Conservation (phyloP, 2,329 filamentous ascomycete genomes). For the Purpureocillium takamizusanense region DNA sequence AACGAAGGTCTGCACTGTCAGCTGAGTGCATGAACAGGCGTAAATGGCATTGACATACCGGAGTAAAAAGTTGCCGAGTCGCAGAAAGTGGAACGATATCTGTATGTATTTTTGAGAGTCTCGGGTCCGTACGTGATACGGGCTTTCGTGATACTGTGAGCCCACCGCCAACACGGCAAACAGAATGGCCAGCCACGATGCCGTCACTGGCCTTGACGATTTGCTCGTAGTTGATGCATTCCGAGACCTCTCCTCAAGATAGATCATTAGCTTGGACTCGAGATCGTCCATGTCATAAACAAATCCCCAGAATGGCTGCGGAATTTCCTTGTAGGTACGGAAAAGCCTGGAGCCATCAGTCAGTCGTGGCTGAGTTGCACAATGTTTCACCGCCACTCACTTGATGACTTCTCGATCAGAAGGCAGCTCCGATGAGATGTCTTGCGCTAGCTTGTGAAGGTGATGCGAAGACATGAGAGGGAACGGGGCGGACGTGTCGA, state of each 20-base stretch:
- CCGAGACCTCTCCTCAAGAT: slow-evolving; percentile 54
- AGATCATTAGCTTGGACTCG: slow-evolving; percentile 55
- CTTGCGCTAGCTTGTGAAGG: slow-evolving; percentile 48
- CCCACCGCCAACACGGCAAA: slow-evolving; percentile 58
- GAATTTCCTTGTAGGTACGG: slow-evolving; percentile 57
- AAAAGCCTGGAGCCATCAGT: slow-evolving; percentile 39
- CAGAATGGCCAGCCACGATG: slow-evolving; percentile 57
- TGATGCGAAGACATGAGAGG: slow-evolving; percentile 58
- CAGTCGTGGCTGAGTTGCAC: neutral
- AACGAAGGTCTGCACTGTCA: slow-evolving; percentile 42
- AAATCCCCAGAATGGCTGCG: slow-evolving; percentile 60
- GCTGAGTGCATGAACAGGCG: slow-evolving; percentile 4
- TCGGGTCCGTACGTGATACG: slow-evolving; percentile 50
- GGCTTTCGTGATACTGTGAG: slow-evolving; percentile 57
- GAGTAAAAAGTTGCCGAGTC: slow-evolving; percentile 54
- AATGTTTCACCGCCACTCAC: slow-evolving; percentile 28
- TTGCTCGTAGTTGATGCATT: slow-evolving; percentile 38
- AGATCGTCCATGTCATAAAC: slow-evolving; percentile 58
- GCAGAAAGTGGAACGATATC: slow-evolving; percentile 56
- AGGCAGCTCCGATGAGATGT: slow-evolving; percentile 53
- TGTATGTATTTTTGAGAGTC: slow-evolving; percentile 54
- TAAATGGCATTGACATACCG: slow-evolving; percentile 26
- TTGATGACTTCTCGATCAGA: slow-evolving; percentile 60
- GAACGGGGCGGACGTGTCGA: slow-evolving; percentile 58
- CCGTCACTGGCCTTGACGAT: slow-evolving; percentile 44